Percentiles rank a stretch among this genome's conserved stretches.
These are phyloP conservation scores for Rhynchosporium secalis DNA, from an alignment of 2,329 filamentous ascomycete genomes.

Conservation along the genomic window DNA sequence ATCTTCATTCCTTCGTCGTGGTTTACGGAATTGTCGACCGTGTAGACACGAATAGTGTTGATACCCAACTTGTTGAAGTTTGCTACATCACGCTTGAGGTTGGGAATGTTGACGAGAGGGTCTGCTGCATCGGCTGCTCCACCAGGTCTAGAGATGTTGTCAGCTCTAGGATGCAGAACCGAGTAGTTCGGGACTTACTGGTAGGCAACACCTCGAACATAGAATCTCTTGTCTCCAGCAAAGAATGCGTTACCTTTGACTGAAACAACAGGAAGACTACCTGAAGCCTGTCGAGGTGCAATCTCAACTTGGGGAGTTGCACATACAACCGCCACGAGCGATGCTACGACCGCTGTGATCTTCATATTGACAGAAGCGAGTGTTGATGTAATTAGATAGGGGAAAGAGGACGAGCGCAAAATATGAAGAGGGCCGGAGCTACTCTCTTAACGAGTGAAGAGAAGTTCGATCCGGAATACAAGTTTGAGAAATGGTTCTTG, in stretches of 20 bases:
- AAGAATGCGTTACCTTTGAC: conserved; percentile 40
- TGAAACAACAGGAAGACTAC: conserved; percentile 28
- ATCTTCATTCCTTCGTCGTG: conserved; percentile 70
- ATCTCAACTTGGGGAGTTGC: conserved; percentile 26
- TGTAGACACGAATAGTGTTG: conserved; percentile 74
- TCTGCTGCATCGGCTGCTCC: conserved; percentile 62
- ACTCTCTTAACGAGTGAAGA: conserved; percentile 18
- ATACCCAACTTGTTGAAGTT: conserved; percentile 69
- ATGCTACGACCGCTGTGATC: conserved; percentile 29
- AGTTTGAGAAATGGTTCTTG: not conserved
- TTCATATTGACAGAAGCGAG: conserved; percentile 28
- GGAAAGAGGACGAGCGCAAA: not conserved
- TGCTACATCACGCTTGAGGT: conserved; percentile 64
- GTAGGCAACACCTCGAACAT: conserved; percentile 64
- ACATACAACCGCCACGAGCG: conserved; percentile 27
- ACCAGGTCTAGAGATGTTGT: conserved; percentile 37
- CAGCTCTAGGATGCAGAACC: not conserved
- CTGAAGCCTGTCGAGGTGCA: conserved; percentile 24
- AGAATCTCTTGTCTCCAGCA: conserved; percentile 45
- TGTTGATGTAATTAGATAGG: not conserved
- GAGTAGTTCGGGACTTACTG: conserved; percentile 40
- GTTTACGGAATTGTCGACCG: conserved; percentile 66
- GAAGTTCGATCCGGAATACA: conserved; percentile 11
- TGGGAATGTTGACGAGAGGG: conserved; percentile 59
- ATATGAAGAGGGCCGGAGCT: conserved; percentile 7